Evolutionary conservation across 148 eudicot genomes (phyloP), one percentile per base, ranked within the genome.

Genomic region (Rhododendron vialii): DNA sequence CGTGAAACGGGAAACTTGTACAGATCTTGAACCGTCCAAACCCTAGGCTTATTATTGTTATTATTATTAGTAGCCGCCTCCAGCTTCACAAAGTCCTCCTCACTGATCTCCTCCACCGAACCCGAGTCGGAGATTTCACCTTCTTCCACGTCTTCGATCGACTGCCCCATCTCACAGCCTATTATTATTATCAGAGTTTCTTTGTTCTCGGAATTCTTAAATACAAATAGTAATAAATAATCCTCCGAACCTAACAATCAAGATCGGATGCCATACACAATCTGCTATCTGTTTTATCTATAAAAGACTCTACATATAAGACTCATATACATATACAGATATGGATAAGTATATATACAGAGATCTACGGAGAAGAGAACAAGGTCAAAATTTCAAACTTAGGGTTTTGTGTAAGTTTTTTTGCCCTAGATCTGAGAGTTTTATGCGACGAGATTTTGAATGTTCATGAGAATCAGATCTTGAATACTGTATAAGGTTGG

Each of bases 11-110:
- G 93, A 83, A 94, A 95, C 83, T 95, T 95, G 83, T 92, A 93
- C 86, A 95, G 84, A 90, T 95, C 98, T 47, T 83, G 88, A 98
- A 95, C 91, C 89, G 92, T 92, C 92, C 92, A 92, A 85, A 92
- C 88, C 90, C 89, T 89, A 51, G 85, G 76, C n/a, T 86, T 83
- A 24, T 47, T 59, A 7, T 17, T 55, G 20, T 55, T 55, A 18
- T 22, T 59, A 22, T 20, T 59, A 22, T 22, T 20, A 53, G 13
- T 82, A 22, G 51, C 65, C 36, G 47, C 33, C 84, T 63, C 86
- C 80, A 65, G 33, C 82, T 88, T 88, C 74, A 78, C 85, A 84
- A 89, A 91, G 53, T 84, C 93, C 83, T 90, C 89, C 71, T 89
- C 91, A 85, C 79, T 88, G 80, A 92, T 91, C 85, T 90, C 91